Base-by-base conservation (phyloP, 352 stramenopile species). In the Globisporangium mamillatum region DNA sequence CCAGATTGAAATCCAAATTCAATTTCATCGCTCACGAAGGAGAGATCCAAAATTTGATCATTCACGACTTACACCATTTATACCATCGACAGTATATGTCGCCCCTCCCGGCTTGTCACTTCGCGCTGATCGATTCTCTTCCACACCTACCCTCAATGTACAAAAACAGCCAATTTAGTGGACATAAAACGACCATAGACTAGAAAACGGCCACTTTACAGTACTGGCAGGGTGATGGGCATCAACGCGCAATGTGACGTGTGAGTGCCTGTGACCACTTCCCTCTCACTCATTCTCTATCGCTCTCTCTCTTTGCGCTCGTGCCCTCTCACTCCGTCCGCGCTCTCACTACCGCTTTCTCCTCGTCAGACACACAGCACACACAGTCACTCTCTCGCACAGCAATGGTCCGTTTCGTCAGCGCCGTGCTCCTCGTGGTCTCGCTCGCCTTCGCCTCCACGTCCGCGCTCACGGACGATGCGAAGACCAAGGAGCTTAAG, bases 391-490 rank as follows among this genome's bases (percentile, higher is more conserved):
- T 4, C 10, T 18, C 22, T 36, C 22, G 0, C 24, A 20, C 14
- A 14, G 54, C 50, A 22, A 67, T 67, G 62, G 50, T 27, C 32
- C 62, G 62, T 53, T 38, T 67, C 62, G 25, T 67, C 52, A 52
- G 32, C 34, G 24, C 62, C 32, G 34, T 41, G 12, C 44, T 67
- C 8, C 32, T 67, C 48, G 50, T 50, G 32, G 44, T 38, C 25
- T 36, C 61, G 48, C 61, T 67, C 61, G 50, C 62, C 29, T 38
- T 67, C 32, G 62, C 50, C 29, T 60, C 50, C n/a, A 53, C 62
- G 5, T 67, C 62, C 27, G 50, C 62, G 32, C 4, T 20, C 10
- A 29, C 29, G 2, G 48, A 57, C 24, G 25, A 25, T 14, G 50
- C 62, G n/a, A 22, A 60, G 34, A 60, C 61, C 50, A 9, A 50